Conservation (phyloP, 2,329 filamentous ascomycete species). For the Colletotrichum spinosum region DNA sequence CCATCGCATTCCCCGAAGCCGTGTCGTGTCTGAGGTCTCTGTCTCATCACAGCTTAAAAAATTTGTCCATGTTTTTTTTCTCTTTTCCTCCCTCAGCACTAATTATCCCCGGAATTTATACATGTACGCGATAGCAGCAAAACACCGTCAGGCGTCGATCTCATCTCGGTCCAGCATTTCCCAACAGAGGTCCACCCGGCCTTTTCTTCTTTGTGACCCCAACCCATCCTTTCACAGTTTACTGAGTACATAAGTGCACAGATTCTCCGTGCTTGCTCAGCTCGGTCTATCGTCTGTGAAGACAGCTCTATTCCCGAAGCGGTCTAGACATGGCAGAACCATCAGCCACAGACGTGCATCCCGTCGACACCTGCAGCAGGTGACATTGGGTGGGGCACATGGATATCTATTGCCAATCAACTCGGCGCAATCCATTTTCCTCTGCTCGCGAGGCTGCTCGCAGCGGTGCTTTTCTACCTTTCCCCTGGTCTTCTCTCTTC, state of each 20-base stretch:
- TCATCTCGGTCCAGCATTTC: constrained; percentile 30
- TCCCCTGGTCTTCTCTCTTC: constrained; percentile 1
- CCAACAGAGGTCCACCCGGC: constrained; percentile 27
- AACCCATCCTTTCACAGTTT: background rate
- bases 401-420: constrained; percentile 35
- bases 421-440: constrained; percentile 24
- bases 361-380: constrained; percentile 20
- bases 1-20: constrained; percentile 24
- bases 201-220: background rate
- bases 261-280: background rate
- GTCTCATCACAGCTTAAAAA: constrained; percentile 18
- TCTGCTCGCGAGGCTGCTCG: background rate
- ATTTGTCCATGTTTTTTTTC: background rate
- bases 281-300: background rate
- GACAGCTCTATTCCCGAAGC: background rate
- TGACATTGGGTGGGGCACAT: constrained; percentile 8
- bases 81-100: background rate
- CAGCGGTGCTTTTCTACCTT: constrained; percentile 1
- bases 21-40: background rate
- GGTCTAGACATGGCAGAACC: background rate
- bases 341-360: constrained; percentile 33
- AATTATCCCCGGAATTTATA: too few relatives aligned
- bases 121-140: too few relatives aligned
- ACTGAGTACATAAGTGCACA: background rate
- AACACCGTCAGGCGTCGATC: constrained; percentile 1